Base-by-base conservation (phyloP, 164 flowering plant genomes). In the Dillenia turbinata region DNA sequence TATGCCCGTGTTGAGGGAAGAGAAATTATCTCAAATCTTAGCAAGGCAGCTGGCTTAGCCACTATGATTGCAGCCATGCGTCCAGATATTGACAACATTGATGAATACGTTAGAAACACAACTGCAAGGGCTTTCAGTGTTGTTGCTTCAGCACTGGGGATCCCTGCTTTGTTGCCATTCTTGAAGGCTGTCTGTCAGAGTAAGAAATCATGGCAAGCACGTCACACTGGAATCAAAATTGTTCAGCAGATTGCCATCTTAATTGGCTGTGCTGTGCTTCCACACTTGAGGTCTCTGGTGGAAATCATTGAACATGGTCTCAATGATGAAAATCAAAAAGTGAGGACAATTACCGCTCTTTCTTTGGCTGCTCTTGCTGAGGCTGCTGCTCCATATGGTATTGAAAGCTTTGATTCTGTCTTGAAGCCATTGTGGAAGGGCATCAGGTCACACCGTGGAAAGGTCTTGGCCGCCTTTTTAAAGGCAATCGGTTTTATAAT, bases 1-100 rank as follows among this genome's bases (percentile, higher is more conserved):
- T 91, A 94, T 83, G 99, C 99, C 1, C 96, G 97, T 70, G 97
- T 94, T 1, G 97, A 94, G 65, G 97, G 97, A 26, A 85, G 99
- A 75, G 97, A 94, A 62, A 94, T 94, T 47, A 91, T 94, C 47
- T 94, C 99, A 11, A 94, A 94, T 77, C 85, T 91, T 9, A 94
- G 99, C 69, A 94, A 94, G 69, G 97, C 99, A 16, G 97, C 97
- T 73, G 99, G 99, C 9, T 78, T 94, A 81, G 99, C 99, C 47
- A 91, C 99, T 13, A 94, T 94, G 99, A 94, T 94, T 79, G 99
- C 99, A 72, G 97, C 99, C 1, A 94, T 94, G 99, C 79, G 97
- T 59, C 99, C 97, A 0, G 97, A 94, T 76, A 94, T 94, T 65
- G 99, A 94, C 63, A 94, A 94, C 66, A 91, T 91, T 49, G 97